Evolutionary conservation across 192 early-diverging fungal species (phyloP), one percentile per base, ranked within the genome.

Genomic region (Chytriomyces confervae): DNA sequence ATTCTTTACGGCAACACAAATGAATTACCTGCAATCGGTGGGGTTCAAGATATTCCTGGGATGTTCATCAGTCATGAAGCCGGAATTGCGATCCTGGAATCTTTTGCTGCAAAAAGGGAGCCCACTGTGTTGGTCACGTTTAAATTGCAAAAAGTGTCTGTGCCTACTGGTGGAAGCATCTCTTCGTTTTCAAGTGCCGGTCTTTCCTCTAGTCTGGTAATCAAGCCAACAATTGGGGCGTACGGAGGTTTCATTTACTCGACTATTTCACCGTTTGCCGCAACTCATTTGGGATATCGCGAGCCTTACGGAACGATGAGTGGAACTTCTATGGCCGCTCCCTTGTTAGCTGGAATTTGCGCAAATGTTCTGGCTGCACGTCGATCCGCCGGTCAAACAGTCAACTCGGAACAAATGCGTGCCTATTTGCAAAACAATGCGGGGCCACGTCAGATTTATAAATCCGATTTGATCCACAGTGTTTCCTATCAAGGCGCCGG

Each of bases 261-360:
- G 11, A 66, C 43, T 3, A 11, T 66, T 27, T 66, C 43, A 20
- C n/a, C n/a, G 51, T 72, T 61, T 53, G 71, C 71, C 53, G 29
- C 23, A 53, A 43, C 20, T 11, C 71, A 57, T 13, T 20, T 57
- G 16, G 53, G 53, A 5, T 57, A n/a, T 20, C 53, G 20, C 53
- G 53, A 57, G 2, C 18, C 62, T 23, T 76, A 69, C 64, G 74
- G 61, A 61, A 36, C 66, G 11, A 66, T 66, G 50, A 86, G 85
- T 46, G 91, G 91, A 43, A 90, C 89, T 0, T 88, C 86, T 61
- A 91, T 91, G 91, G 88, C 89, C 10, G 80, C 92, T 46, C 91
- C 92, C 0, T 92, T 86, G 70, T 48, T 85, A 24, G 80, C 85
- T 62, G 90, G 90, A 11, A 65, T 78, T 2, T 70, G 84, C 47